Conservation (phyloP, 179 eudicot species). For the Spinacia oleracea region DNA sequence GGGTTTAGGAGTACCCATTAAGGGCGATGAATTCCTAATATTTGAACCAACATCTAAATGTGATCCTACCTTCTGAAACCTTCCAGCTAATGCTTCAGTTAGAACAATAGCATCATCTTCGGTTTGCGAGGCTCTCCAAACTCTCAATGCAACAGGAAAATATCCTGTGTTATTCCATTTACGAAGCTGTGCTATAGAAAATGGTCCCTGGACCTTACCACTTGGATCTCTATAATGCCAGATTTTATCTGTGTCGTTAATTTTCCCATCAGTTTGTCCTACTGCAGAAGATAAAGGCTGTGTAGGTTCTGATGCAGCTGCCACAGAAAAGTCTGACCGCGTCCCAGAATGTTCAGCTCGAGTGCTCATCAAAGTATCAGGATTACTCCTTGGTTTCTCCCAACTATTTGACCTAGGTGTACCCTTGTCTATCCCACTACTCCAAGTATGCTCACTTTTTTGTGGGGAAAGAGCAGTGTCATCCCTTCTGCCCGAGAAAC, state of each 20-base stretch:
- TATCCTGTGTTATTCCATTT: slow-evolving; percentile 93
- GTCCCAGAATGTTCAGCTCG: slow-evolving; percentile 34
- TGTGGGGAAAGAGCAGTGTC: slow-evolving; percentile 41
- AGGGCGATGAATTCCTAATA: slow-evolving; percentile 29
- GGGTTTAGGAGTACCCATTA: slow-evolving; percentile 38
- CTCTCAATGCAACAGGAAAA: slow-evolving; percentile 71
- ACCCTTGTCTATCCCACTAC: slow-evolving; percentile 44
- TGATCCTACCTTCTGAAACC: slow-evolving; percentile 44
- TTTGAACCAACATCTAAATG: slow-evolving; percentile 28
- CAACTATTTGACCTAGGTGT: slow-evolving; percentile 29
- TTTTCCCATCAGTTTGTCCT: slow-evolving; percentile 41
- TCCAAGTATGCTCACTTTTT: slow-evolving; percentile 45
- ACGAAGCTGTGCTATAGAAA: slow-evolving; percentile 81
- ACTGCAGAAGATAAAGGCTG: slow-evolving; percentile 35
- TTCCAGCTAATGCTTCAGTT: slow-evolving; percentile 75
- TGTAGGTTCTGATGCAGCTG: slow-evolving; percentile 40
- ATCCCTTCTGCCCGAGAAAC: slow-evolving; percentile 45
- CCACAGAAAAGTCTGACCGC: slow-evolving; percentile 38
- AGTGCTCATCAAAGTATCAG: slow-evolving; percentile 33
- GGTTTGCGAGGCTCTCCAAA: slow-evolving; percentile 61
- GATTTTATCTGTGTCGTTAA: slow-evolving; percentile 66
- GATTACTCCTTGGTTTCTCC: slow-evolving; percentile 45
- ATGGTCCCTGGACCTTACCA: slow-evolving; percentile 93
- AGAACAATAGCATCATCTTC: slow-evolving; percentile 74
- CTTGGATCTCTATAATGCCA: slow-evolving; percentile 95